Conservation (phyloP, 2,329 filamentous ascomycete species). For the Fusarium miscanthi region DNA sequence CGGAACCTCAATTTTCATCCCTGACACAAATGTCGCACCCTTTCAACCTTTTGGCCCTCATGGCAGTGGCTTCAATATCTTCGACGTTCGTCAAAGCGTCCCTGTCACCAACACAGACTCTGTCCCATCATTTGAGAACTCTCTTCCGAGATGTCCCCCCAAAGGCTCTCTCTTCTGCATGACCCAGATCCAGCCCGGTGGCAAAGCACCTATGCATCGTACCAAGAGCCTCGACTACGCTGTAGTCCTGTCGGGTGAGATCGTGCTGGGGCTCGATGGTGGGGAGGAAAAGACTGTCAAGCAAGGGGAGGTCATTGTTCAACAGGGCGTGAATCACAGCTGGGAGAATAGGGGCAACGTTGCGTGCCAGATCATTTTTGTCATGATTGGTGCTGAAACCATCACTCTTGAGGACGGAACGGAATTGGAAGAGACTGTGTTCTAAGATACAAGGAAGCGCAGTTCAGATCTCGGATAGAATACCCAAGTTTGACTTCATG, state of each 20-base stretch:
- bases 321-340: constrained; percentile 57
- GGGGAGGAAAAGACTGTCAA: constrained; percentile 54
- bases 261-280: constrained; percentile 54
- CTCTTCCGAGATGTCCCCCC: constrained; percentile 51
- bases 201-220: constrained; percentile 54
- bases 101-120: constrained; percentile 32
- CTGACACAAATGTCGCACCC: constrained; percentile 7
- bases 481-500: constrained; percentile 51
- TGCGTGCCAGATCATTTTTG: constrained; percentile 53
- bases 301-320: constrained; percentile 54
- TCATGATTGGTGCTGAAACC: constrained; percentile 55
- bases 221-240: constrained; percentile 56
- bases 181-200: constrained; percentile 47
- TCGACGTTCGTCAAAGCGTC: constrained; percentile 26
- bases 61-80: constrained; percentile 16
- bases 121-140: constrained; percentile 26
- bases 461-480: constrained; percentile 34
- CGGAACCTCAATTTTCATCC: constrained; percentile 12
- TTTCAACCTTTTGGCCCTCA: constrained; percentile 22
- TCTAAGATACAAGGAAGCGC: constrained; percentile 8
- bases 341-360: constrained; percentile 56
- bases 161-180: constrained; percentile 51
- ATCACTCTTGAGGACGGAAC: constrained; percentile 52
- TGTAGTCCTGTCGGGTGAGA: constrained; percentile 53
- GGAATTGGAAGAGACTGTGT: constrained; percentile 50